These are phyloP conservation scores for Puccinia sorghi DNA, from an alignment of 1,284 basidiomycete genomes.

Conservation along the genomic window DNA sequence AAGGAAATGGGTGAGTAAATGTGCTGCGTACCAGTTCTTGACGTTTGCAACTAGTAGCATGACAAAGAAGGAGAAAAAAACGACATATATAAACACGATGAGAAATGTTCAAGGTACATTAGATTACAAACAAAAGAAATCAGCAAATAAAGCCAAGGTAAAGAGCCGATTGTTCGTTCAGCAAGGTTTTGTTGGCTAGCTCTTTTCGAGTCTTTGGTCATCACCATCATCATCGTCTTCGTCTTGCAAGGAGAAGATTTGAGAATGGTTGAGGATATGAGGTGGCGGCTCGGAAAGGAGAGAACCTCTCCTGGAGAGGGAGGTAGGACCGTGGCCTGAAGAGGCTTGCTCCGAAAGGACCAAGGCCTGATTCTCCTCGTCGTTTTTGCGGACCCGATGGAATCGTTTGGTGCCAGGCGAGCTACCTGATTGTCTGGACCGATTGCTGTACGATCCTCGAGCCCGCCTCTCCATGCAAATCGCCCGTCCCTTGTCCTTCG, in stretches of 20 bases:
- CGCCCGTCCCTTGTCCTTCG: not conserved
- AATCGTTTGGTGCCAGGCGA: not conserved
- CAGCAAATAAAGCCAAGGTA: not conserved
- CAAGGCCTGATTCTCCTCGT: slow-evolving; percentile 11
- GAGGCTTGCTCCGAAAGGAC: not conserved
- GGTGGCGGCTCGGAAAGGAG: not conserved
- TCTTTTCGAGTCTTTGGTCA: not conserved
- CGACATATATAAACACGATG: no score
- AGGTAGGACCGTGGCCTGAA: not conserved
- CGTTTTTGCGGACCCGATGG: not conserved
- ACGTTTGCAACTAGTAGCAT: not conserved
- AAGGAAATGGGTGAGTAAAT: no score
- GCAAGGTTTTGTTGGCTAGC: not conserved
- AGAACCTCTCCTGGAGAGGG: not conserved
- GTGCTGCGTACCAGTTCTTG: no score
- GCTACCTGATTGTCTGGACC: not conserved
- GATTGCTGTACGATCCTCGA: not conserved
- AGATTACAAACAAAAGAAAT: not conserved
- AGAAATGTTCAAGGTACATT: no score
- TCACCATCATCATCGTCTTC: slow-evolving; percentile 11
- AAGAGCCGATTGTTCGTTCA: not conserved
- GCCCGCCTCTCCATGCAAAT: not conserved
- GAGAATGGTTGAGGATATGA: not conserved
- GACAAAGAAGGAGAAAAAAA: no score
- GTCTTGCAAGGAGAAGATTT: slow-evolving; percentile 21